Base-by-base conservation (phyloP, 352 stramenopile genomes). In the Globisporangium sylvaticum region DNA sequence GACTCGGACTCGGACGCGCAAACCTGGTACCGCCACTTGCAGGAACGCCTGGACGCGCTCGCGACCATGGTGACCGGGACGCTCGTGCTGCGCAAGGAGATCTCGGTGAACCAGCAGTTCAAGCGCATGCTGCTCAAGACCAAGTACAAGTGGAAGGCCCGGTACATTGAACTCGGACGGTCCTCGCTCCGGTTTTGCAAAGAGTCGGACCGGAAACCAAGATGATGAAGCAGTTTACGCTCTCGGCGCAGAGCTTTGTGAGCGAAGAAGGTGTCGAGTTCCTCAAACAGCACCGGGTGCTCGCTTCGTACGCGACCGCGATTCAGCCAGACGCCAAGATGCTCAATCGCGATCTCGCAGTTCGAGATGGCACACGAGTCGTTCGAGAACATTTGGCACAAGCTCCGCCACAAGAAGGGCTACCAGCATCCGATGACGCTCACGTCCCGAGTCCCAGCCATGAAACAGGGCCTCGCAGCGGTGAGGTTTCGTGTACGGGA, bases 361-460 rank as follows among this genome's bases (percentile, higher is more conserved):
- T 81, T 81, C 32, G 81, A 73, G n/a, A 90, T 91, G 69, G 63
- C 74, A 37, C 74, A 88, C 64, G 80, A 91, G 58, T 84, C 83
- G 37, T 87, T 81, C 44, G 78, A 91, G 59, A 89, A 73, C 12
- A 85, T 91, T 65, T 91, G 83, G 83, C 81, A 91, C 62, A 74
- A 75, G 14, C 37, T 91, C 25, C 75, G 77, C 1, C 78, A 88
- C 58, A 84, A 87, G 62, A 88, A 87, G 53, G 72, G 66, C 24
- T 78, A 75, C 42, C 71, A 75, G 37, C 74, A 83, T 50, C 59
- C 69, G 7, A 89, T 89, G 71, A 70, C 63, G 48, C 68, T 91
- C 58, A 70, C 83, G 10, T 88, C 90, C 62, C 80, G 83, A 14
- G 77, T 70, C 1, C 81, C 83, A 6, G 60, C 72, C 2, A 42